phyloP scores from a whole-genome alignment of 2,329 filamentous ascomycete genomes.

The Apiospora arundinis region DNA sequence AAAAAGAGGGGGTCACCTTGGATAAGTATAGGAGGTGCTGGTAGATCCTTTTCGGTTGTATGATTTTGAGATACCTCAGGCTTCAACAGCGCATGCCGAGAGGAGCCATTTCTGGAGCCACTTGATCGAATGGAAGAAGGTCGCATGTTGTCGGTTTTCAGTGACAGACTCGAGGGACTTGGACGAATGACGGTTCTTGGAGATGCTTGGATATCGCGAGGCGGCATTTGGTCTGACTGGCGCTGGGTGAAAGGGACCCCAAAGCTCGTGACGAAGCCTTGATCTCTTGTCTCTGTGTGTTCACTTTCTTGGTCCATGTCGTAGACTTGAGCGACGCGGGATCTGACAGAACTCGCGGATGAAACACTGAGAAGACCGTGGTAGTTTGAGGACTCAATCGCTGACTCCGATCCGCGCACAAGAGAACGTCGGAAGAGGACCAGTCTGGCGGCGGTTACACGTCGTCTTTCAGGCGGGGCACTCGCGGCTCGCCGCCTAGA shows the following conservation, averaged over 20 bases:
- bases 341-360: neutral
- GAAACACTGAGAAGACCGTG: neutral
- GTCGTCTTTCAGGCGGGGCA: neutral
- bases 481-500: constrained; percentile 15
- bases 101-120: constrained; percentile 29
- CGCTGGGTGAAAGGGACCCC: neutral
- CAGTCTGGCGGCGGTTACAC: neutral
- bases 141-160: constrained; percentile 31
- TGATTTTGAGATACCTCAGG: constrained; percentile 26
- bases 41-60: constrained; percentile 31
- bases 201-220: neutral
- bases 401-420: constrained; percentile 8
- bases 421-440: neutral
- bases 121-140: constrained; percentile 34
- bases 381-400: neutral
- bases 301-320: neutral
- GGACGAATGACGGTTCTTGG: constrained; percentile 26
- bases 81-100: constrained; percentile 36
- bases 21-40: constrained; percentile 37
- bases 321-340: neutral
- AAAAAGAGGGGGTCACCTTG: constrained; percentile 1
- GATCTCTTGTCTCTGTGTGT: neutral
- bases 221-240: neutral
- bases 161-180: constrained; percentile 33
- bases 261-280: neutral